These are phyloP conservation scores for Tuber aestivum DNA, from an alignment of 495 filamentous ascomycete genomes.

Conservation along the genomic window DNA sequence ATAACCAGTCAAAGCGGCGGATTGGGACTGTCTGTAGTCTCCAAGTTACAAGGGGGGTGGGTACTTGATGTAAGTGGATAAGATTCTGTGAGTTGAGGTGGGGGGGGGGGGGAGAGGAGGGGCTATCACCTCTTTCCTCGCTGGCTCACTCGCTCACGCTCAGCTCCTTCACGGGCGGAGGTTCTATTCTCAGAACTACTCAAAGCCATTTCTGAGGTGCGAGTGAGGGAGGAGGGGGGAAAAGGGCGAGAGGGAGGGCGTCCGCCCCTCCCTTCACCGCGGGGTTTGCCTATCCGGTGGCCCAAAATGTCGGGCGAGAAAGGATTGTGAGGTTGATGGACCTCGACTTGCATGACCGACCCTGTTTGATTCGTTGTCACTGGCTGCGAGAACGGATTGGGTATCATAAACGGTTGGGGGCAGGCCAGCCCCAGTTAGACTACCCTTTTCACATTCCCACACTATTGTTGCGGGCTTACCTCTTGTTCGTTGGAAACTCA, in stretches of 20 bases:
- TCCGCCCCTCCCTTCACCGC: not conserved
- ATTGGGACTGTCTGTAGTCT: not conserved
- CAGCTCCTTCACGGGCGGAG: not conserved
- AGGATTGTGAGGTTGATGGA: not conserved
- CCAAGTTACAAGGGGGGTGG: not conserved
- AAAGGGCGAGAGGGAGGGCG: not conserved
- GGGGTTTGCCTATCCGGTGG: not conserved
- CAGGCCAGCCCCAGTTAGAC: not conserved
- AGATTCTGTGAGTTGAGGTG: not conserved
- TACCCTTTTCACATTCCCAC: not conserved
- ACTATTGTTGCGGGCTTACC: not conserved
- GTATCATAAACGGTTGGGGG: conserved; percentile 1
- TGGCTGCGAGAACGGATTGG: not conserved
- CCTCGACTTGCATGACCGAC: conserved; percentile 1
- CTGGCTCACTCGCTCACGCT: not conserved
- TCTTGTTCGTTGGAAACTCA: not conserved
- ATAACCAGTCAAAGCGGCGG: conserved; percentile 1
- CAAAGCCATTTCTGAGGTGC: not conserved
- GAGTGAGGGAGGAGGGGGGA: not conserved
- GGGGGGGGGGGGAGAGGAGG: not conserved
- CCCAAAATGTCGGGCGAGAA: not conserved
- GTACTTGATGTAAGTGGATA: conserved; percentile 2
- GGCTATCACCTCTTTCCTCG: not conserved
- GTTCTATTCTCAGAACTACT: conserved; percentile 3
- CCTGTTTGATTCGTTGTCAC: conserved; percentile 7